These are phyloP conservation scores for Actinomortierella ambigua DNA, from an alignment of 371 early-diverging fungal species.

Conservation along the genomic window DNA sequence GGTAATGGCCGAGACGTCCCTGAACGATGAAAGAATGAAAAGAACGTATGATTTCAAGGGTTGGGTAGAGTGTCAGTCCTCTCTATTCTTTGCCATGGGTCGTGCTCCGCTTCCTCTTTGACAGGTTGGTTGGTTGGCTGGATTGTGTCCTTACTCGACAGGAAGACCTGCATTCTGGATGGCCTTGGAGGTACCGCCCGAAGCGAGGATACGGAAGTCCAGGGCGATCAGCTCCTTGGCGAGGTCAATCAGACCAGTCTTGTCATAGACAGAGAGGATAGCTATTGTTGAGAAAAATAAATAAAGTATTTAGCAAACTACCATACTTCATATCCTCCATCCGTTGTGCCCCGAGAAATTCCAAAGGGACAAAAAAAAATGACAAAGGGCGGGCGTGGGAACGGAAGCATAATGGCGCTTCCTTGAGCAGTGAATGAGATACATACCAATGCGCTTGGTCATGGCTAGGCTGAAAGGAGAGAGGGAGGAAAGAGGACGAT, in stretches of 20 bases:
- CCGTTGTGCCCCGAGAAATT: background rate
- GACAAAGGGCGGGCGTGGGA: background rate
- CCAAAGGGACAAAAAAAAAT: too few species aligned
- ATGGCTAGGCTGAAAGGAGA: slow-evolving; percentile 20
- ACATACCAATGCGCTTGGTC: slow-evolving; percentile 44
- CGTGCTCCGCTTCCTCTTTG: background rate
- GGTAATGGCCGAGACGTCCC: slow-evolving; percentile 96
- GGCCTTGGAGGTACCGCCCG: slow-evolving; percentile 94
- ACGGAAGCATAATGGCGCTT: background rate
- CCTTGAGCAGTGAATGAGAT: background rate
- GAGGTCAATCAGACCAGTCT: slow-evolving; percentile 91
- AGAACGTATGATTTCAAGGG: background rate
- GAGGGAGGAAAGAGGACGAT: background rate
- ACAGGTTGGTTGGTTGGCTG: background rate
- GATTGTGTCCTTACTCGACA: slow-evolving; percentile 69
- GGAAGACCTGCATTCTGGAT: slow-evolving; percentile 89
- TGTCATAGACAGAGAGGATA: slow-evolving; percentile 96
- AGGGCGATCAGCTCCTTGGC: slow-evolving; percentile 80
- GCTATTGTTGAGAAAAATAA: slow-evolving; percentile 60
- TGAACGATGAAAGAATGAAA: slow-evolving; percentile 25
- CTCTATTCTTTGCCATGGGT: background rate
- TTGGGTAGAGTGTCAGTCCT: background rate
- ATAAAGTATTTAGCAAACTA: background rate
- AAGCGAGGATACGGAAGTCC: slow-evolving; percentile 87
- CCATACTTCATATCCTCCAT: background rate